phyloP scores from a whole-genome alignment of 1,284 basidiomycete genomes.

The Heterobasidion annosum region DNA sequence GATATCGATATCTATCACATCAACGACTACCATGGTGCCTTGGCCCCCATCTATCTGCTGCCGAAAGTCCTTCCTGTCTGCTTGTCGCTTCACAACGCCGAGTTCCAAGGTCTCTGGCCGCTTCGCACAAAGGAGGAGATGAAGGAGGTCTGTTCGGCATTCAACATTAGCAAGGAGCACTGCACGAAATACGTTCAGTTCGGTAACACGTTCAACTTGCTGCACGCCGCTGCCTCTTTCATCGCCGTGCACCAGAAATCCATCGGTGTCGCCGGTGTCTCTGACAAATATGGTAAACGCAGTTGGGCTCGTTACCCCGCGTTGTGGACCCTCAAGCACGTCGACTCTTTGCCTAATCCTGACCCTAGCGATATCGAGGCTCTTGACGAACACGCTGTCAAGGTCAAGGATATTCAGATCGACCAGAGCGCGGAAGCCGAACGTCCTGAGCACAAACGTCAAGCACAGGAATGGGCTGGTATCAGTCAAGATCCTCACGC shows the following conservation, averaged over 20 bases:
- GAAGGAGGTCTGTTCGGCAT: constrained; percentile 94
- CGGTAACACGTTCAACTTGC: constrained; percentile 91
- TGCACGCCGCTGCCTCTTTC: constrained; percentile 87
- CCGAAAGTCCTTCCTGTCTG: constrained; percentile 86
- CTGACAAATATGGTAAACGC: constrained; percentile 93
- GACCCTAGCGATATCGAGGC: constrained; percentile 91
- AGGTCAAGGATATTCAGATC: constrained; percentile 66
- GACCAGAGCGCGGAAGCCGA: constrained; percentile 80
- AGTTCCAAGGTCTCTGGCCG: constrained; percentile 94
- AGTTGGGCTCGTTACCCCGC: constrained; percentile 93
- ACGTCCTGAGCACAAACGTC: constrained; percentile 81
- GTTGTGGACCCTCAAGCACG: constrained; percentile 89
- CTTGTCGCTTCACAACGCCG: constrained; percentile 91
- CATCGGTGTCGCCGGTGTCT: constrained; percentile 88
- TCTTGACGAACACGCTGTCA: constrained; percentile 69
- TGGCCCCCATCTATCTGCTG: constrained; percentile 83
- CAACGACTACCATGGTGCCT: constrained; percentile 89
- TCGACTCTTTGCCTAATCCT: constrained; percentile 89
- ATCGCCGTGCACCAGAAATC: constrained; percentile 90
- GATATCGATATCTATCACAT: constrained; percentile 85
- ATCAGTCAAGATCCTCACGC: constrained; percentile 85
- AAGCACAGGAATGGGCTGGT: constrained; percentile 90
- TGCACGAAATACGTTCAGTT: constrained; percentile 96
- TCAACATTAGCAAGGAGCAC: constrained; percentile 91
- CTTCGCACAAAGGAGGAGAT: constrained; percentile 92